phyloP scores from a whole-genome alignment of 2,329 filamentous ascomycete species.

The Bipolaris oryzae region DNA sequence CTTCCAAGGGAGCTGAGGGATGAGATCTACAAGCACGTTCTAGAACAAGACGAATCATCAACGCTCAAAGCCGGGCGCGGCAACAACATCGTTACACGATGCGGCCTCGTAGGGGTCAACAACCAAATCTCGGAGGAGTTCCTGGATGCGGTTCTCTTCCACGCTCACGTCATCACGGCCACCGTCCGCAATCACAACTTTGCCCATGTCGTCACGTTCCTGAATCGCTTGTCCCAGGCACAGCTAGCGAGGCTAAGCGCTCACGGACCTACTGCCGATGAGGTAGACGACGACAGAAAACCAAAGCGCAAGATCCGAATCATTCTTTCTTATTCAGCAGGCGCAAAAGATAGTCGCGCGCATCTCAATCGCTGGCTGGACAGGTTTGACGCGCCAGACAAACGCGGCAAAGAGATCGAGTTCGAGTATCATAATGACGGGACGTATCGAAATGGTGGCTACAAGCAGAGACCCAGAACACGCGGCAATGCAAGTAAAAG shows the following conservation, averaged over 20 bases:
- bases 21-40: constrained; percentile 24
- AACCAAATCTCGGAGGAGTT: constrained; percentile 21
- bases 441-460: constrained; percentile 5
- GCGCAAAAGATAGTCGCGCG: constrained; percentile 11
- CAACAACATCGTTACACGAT: constrained; percentile 15
- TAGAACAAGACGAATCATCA: constrained; percentile 2
- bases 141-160: constrained; percentile 20
- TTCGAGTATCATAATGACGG: constrained; percentile 11
- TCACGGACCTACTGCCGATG: not conserved
- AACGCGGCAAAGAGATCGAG: constrained; percentile 13
- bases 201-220: constrained; percentile 22
- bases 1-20: constrained; percentile 26
- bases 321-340: constrained; percentile 8
- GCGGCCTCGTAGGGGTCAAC: constrained; percentile 18
- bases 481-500: constrained; percentile 1
- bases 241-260: constrained; percentile 10
- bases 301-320: constrained; percentile 11
- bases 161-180: constrained; percentile 17
- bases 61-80: constrained; percentile 8
- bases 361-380: constrained; percentile 21
- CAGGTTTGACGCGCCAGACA: constrained; percentile 11
- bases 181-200: constrained; percentile 28
- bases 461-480: constrained; percentile 4
- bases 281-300: not conserved
- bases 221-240: constrained; percentile 20